Evolutionary conservation across 2,329 filamentous ascomycete genomes (phyloP), one percentile per base, ranked within the genome.

Genomic region (Fusarium protoensiforme): DNA sequence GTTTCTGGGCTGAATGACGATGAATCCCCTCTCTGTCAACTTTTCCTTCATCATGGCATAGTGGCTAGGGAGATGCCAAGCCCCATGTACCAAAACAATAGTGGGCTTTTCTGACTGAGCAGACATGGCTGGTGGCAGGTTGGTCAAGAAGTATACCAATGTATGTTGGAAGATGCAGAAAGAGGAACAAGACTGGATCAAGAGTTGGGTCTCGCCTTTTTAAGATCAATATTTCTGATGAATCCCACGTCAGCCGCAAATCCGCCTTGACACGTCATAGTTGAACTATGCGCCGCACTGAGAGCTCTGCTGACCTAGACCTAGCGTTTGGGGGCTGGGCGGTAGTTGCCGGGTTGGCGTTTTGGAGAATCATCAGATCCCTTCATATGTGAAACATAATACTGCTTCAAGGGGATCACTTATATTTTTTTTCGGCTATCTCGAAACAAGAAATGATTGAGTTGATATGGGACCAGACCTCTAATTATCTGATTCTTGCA

Each of bases 1-100:
- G 0, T 62, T 74, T 1, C 41, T n/a, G 0, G 71, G 71, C 0
- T 29, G 56, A 2, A 69, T 16, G 1, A 74, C 65, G 1, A 27
- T 27, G 18, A 57, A 74, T 5, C 69, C 69, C 10, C 59, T 43
- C 16, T 24, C 2, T 2, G 14, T 43, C 2, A 75, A 2, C 0
- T 24, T 24, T 10, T 69, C 2, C 1, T n/a, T 29, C 1, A 74
- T 38, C 7, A 4, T 16, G 11, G 63, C 9, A 20, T 75, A 75
- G 11, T 75, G 69, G 2, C 8, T 27, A 2, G 41, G 27, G 1
- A 65, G 60, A 3, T 74, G 65, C 68, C 72, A 74, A 0, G 72
- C 72, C 0, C 72, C 72, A 9, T 69, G 65, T 0, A 65, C 24
- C 2, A 75, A 54, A 2, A 63, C 62, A 3, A 74, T 68, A 0